Evolutionary conservation across 768 basidiomycete genomes (phyloP), one percentile per base, ranked within the genome.

Genomic region (Hericium rajendrae): DNA sequence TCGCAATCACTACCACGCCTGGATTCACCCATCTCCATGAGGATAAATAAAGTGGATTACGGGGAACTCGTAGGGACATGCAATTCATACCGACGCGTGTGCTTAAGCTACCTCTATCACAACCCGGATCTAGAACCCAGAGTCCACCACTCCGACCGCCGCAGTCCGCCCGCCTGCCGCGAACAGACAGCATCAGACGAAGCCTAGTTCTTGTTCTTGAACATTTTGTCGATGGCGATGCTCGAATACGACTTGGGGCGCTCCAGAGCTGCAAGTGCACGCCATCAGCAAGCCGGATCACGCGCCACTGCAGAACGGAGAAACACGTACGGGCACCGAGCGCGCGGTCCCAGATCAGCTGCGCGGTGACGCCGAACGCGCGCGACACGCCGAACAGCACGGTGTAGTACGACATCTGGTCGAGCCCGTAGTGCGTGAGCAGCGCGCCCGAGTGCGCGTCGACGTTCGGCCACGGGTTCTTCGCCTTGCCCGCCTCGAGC

Each of bases 311-410:
- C 43, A 46, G n/a, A 46, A 46, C 15, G 43, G 43, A 46, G 20
- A 46, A 46, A 46, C 16, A 83, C 88, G 69, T 69, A 90, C 88
- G 90, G 73, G 89, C 90, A 74, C 90, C 90, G 65, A 91, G 85
- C 15, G 90, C 91, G 70, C 91, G 89, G 67, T 93, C 91, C 92
- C 92, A 94, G 63, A 94, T 91, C 62, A 92, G 77, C 67, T 94
- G 92, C 37, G 91, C 84, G 55, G 88, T 82, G 56, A 92, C 91
- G 74, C 90, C 90, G 64, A 92, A 90, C 16, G 90, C 92, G 68
- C 92, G 88, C n/a, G 91, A 94, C 8, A 97, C 90, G 76, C 93
- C 94, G 72, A 97, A 97, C 59, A 97, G 78, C 56, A 98, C 95
- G 63, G 94, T 97, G 77, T 97, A 97, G 80, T 89, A 97, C 69